Base-by-base conservation (phyloP, 2,329 filamentous ascomycete species). In the Colletotrichum trifolii region DNA sequence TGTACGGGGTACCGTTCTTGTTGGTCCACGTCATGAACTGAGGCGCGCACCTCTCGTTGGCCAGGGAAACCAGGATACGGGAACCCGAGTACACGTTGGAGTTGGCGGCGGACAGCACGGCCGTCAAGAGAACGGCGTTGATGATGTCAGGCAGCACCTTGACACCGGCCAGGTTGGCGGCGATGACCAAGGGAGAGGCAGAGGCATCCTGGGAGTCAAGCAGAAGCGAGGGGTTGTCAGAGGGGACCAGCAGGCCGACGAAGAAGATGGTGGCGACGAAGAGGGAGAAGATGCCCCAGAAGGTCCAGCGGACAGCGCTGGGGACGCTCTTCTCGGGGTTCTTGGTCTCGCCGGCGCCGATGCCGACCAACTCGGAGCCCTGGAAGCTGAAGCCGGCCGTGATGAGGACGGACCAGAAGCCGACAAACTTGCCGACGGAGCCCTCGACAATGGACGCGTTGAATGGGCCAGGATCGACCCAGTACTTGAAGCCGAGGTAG, bases 61-160 rank as follows among this genome's bases (percentile, higher is more conserved):
- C 88, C 11, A 93, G 82, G 9, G 86, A 88, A 67, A 92, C 83
- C 40, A 93, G 81, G 45, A 91, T 89, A 33, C 90, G 88, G 62
- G 86, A 89, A 64, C 87, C 88, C 46, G 89, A 91, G 79, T 92
- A 93, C 64, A 94, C 84, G 77, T 92, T 92, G 12, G 90, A 91
- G 78, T 91, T 93, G 65, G 90, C 92, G 6, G 92, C 91, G 0
- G 91, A 92, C 70, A 93, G 87, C 8, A 94, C 92, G 3, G 91
- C 91, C 0, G 91, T 92, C 25, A 95, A 82, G 9, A 95, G 86
- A 8, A 93, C 88, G 13, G 88, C 91, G 76, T 95, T 95, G 82
- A 95, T 89, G 73, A 94, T 89, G 70, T 87, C 81, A 6, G 88
- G 85, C 4, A 93, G 84, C 4, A 86, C 84, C 8, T 80, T 78